phyloP scores from a whole-genome alignment of 352 stramenopile genomes.

The Pythium brassicae region DNA sequence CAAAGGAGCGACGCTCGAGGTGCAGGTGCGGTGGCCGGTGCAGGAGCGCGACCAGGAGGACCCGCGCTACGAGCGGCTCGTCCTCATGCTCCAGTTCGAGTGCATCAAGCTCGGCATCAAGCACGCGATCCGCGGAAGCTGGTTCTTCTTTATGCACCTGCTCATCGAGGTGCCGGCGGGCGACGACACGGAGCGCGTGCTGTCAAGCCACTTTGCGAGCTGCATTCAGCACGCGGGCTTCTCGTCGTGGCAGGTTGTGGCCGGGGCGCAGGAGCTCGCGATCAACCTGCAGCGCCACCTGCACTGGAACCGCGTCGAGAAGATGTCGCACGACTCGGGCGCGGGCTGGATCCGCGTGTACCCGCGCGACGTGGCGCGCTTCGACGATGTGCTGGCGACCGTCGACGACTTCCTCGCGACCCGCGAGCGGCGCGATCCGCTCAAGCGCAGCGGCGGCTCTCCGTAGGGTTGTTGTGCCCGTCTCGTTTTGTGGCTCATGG shows the following conservation, averaged over 20 bases:
- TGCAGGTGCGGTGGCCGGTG: constrained; percentile 85
- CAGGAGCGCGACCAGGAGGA: constrained; percentile 86
- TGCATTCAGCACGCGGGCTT: constrained; percentile 84
- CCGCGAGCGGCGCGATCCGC: constrained; percentile 36
- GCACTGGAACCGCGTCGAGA: constrained; percentile 85
- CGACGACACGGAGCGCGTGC: constrained; percentile 48
- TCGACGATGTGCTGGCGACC: constrained; percentile 68
- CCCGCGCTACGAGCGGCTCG: constrained; percentile 78
- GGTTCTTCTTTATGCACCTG: constrained; percentile 85
- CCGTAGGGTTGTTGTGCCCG: neutral
- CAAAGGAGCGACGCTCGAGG: constrained; percentile 74
- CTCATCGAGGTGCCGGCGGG: constrained; percentile 57
- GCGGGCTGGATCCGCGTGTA: constrained; percentile 86
- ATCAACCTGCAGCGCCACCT: constrained; percentile 86
- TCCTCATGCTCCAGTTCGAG: constrained; percentile 85
- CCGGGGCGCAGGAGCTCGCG: constrained; percentile 80
- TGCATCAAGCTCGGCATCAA: constrained; percentile 70
- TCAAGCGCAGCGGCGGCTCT: constrained; percentile 6
- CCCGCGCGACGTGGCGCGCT: constrained; percentile 67
- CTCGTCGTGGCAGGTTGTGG: constrained; percentile 79
- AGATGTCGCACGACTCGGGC: constrained; percentile 85
- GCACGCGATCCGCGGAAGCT: constrained; percentile 71
- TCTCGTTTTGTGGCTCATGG: too few relatives aligned
- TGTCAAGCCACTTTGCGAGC: constrained; percentile 62
- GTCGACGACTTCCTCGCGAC: constrained; percentile 68